phyloP scores from a whole-genome alignment of 805 yeast genomes.

The Spathaspora gorwiae region DNA sequence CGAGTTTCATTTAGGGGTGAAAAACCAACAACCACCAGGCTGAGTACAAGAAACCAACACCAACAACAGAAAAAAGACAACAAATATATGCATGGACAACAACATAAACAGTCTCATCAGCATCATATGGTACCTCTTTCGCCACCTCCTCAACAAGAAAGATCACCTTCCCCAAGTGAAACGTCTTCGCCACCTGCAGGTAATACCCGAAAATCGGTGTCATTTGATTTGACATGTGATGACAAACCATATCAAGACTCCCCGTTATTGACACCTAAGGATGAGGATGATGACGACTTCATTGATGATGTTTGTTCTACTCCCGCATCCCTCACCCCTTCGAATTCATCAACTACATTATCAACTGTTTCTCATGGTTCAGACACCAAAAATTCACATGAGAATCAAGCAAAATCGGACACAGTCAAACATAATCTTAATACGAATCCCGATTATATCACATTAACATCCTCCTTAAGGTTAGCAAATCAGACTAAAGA shows the following conservation, averaged over 20 bases:
- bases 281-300: conserved; percentile 30
- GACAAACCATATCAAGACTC: conserved; percentile 25
- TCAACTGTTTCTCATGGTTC: conserved; percentile 2
- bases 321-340: conserved; percentile 3
- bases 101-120: conserved; percentile 3
- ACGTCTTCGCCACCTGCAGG: conserved; percentile 3
- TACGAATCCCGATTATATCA: conserved; percentile 32
- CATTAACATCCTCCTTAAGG: conserved; percentile 29
- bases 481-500: conserved; percentile 20
- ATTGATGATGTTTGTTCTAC: neutral
- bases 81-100: conserved; percentile 2
- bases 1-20: neutral
- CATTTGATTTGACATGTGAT: conserved; percentile 20
- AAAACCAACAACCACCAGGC: conserved; percentile 3
- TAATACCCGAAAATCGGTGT: conserved; percentile 22
- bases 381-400: neutral
- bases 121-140: conserved; percentile 9
- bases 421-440: neutral
- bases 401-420: neutral
- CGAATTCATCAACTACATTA: neutral
- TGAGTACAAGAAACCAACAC: conserved; percentile 2
- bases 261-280: conserved; percentile 40
- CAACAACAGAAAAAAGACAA: neutral
- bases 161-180: conserved; percentile 20
- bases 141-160: conserved; percentile 15